Evolutionary conservation across 768 basidiomycete genomes (phyloP).

Genomic region (Pulveroboletus sp.): DNA sequence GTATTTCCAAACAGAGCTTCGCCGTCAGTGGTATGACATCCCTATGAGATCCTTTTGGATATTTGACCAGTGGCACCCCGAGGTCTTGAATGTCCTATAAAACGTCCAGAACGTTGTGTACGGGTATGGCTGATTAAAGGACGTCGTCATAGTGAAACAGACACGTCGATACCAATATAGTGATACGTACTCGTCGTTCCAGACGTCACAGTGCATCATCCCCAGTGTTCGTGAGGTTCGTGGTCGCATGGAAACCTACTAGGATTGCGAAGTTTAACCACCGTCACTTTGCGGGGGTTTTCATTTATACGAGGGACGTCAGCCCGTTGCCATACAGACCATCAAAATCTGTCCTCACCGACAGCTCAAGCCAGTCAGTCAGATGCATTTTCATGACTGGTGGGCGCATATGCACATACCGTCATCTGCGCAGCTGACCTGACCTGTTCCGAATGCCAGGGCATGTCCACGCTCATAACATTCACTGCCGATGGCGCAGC

Average conservation of each 20-base stretch:
- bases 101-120: too few species aligned
- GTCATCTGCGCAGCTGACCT: constrained; percentile 78
- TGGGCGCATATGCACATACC: constrained; percentile 38
- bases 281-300: constrained; percentile 71
- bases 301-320: constrained; percentile 90
- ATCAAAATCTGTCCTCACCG: constrained; percentile 68
- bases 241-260: constrained; percentile 85
- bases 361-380: too few species aligned
- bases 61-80: too few species aligned
- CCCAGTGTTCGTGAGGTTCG: constrained; percentile 78
- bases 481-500: constrained; percentile 72
- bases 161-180: not conserved
- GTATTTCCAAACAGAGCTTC: constrained; percentile 5
- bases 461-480: constrained; percentile 77
- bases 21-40: constrained; percentile 30
- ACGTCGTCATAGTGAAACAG: not conserved
- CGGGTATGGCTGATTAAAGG: too few species aligned
- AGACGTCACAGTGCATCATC: constrained; percentile 75
- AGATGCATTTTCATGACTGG: too few species aligned
- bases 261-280: constrained; percentile 88
- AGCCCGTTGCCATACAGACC: constrained; percentile 86
- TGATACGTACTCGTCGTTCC: constrained; percentile 36
- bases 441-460: constrained; percentile 77
- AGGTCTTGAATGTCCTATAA: too few species aligned
- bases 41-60: too few species aligned